Percentiles rank a stretch among this genome's conserved stretches.
These are phyloP conservation scores for Coffea canephora DNA, from an alignment of 257 asterid species.

Conservation along the genomic window DNA sequence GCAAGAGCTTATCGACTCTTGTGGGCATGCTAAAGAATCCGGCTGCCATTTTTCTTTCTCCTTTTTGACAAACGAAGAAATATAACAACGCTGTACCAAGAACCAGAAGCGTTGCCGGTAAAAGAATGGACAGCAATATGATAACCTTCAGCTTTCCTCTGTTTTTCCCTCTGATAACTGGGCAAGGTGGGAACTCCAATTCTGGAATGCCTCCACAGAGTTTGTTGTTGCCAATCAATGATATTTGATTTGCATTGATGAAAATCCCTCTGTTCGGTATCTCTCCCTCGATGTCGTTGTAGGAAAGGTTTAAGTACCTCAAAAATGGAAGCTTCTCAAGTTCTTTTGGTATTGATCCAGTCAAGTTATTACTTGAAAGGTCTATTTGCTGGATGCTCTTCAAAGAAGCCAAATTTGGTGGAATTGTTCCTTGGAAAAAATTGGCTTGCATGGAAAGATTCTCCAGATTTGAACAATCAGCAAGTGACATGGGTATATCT, in stretches of 20 bases:
- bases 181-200: not conserved
- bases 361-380: slow-evolving; percentile 29
- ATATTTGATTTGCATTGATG: slow-evolving; percentile 11
- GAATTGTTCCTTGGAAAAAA: slow-evolving; percentile 22
- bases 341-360: slow-evolving; percentile 25
- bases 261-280: slow-evolving; percentile 26
- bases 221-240: slow-evolving; percentile 16
- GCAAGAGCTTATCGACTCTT: not conserved
- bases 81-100: not conserved
- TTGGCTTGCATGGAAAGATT: slow-evolving; percentile 18
- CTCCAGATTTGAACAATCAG: not conserved
- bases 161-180: too few species aligned
- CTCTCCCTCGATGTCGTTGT: slow-evolving; percentile 26
- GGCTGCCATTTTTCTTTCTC: not conserved
- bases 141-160: not conserved
- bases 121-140: not conserved
- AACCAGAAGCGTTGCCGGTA: not conserved
- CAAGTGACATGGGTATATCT: not conserved
- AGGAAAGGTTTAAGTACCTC: slow-evolving; percentile 21
- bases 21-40: not conserved
- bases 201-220: slow-evolving; percentile 6
- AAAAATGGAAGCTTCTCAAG: slow-evolving; percentile 14
- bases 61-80: not conserved
- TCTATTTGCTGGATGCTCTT: slow-evolving; percentile 16
- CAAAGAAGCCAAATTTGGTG: slow-evolving; percentile 20